phyloP scores from a whole-genome alignment of 805 yeast genomes.

The Lipomyces spencermartinsiae region DNA sequence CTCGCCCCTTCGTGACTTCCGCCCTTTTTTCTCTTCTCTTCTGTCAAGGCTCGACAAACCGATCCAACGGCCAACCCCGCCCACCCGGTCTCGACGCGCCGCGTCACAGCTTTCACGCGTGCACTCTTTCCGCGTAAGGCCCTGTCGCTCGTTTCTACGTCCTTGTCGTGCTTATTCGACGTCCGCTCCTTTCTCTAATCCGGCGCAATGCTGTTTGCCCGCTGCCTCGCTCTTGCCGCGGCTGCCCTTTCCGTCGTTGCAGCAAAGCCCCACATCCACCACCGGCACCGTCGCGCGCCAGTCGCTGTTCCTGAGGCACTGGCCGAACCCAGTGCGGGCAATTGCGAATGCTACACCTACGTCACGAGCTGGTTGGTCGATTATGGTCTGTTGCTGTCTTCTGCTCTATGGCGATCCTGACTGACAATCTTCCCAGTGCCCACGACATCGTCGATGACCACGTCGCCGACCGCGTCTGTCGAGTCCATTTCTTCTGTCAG shows the following conservation, averaged over 20 bases:
- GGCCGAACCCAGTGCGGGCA: slow-evolving; percentile 1
- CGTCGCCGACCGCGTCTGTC: slow-evolving; percentile 13
- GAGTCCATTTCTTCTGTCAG: slow-evolving; percentile 1
- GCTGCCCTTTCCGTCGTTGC: neutral
- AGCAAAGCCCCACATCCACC: slow-evolving; percentile 20
- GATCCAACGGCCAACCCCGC: neutral
- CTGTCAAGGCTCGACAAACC: neutral
- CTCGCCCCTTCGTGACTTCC: neutral
- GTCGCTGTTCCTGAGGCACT: slow-evolving; percentile 9
- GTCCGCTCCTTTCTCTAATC: slow-evolving; percentile 1
- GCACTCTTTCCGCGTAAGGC: slow-evolving; percentile 2
- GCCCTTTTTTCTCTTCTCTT: neutral
- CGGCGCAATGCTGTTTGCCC: slow-evolving; percentile 1
- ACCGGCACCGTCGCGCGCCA: slow-evolving; percentile 25
- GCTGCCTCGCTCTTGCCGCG: neutral
- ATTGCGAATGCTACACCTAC: slow-evolving; percentile 28
- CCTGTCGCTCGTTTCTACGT: neutral
- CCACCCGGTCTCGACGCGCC: neutral
- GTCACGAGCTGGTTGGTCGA: slow-evolving; percentile 31
- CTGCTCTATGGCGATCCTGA: neutral
- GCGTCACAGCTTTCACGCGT: slow-evolving; percentile 4
- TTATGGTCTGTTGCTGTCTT: slow-evolving; percentile 18
- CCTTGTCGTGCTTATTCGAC: neutral
- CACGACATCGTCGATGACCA: neutral
- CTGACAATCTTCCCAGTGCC: neutral